These are phyloP conservation scores for Geotrichum restrictum DNA, from an alignment of 1,139 yeast genomes.

Conservation along the genomic window DNA sequence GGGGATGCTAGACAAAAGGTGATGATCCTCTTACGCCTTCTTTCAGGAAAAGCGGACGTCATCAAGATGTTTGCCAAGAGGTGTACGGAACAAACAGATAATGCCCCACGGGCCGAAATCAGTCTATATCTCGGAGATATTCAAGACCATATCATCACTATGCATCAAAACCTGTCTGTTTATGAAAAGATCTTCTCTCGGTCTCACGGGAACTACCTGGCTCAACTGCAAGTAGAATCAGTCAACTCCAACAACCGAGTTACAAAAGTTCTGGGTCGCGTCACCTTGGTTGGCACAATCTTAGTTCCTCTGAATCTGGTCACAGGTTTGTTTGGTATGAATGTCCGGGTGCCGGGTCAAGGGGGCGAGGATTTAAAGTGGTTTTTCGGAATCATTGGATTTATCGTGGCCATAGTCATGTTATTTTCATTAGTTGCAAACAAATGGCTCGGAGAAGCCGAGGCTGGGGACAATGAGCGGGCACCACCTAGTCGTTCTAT, in stretches of 20 bases:
- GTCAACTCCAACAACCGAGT: conserved; percentile 79
- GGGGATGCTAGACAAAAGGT: conserved; percentile 88
- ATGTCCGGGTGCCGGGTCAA: conserved; percentile 80
- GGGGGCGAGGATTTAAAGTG: conserved; percentile 46
- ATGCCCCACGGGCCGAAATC: conserved; percentile 43
- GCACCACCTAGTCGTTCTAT: neutral
- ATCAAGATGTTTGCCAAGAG: conserved; percentile 95
- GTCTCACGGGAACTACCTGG: conserved; percentile 86
- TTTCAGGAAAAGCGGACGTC: conserved; percentile 95
- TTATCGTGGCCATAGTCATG: conserved; percentile 28
- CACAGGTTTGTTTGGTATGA: conserved; percentile 96
- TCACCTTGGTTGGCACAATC: conserved; percentile 85
- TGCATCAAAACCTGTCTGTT: conserved; percentile 84
- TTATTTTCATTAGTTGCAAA: conserved; percentile 27
- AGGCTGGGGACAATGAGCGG: conserved; percentile 6
- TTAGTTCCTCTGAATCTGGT: conserved; percentile 84
- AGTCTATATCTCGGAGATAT: conserved; percentile 86
- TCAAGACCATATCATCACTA: conserved; percentile 94
- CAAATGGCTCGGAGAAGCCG: conserved; percentile 26
- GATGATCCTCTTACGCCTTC: conserved; percentile 84
- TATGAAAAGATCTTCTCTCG: conserved; percentile 91
- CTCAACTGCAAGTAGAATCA: conserved; percentile 89
- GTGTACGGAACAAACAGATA: conserved; percentile 65
- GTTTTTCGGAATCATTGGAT: conserved; percentile 65
- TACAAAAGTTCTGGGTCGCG: conserved; percentile 82